Evolutionary conservation across 176 grass and related monocot species (phyloP), one percentile per base, ranked within the genome.

Genomic region (Eleusine indica): DNA sequence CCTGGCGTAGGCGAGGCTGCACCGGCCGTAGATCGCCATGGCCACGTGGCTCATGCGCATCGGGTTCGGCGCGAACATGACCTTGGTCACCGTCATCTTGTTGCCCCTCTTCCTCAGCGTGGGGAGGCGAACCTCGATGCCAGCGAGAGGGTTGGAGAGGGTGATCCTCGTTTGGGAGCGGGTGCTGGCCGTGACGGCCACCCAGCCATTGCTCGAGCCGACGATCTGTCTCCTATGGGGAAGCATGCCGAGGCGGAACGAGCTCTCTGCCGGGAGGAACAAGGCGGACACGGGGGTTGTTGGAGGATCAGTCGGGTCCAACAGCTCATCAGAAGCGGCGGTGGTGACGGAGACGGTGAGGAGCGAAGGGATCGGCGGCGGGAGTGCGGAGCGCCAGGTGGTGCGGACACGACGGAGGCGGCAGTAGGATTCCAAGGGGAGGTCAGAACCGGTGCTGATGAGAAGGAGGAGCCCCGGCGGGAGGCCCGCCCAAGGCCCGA

Each of bases 41-140:
- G 71, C 66, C 1, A 30, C 18, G 43, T 77, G 71, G 79, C 70
- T 43, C 7, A 11, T 14, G 1, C 3, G 32, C 11, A 1, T 77
- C 3, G 79, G 79, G 42, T 83, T 54, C 0, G 79, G 79, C 66
- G 48, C 61, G 25, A 81, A 77, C 30, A 77, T 65, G 30, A 82
- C 1, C 73, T 82, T 87, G 32, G 2, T 8, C 29, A 76, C 78
- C 2, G 35, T 15, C 22, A 17, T 10, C 7, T 5, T 0, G n/a
- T 4, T 35, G 1, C 32, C 51, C 15, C 9, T 1, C 1, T 13
- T 46, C 4, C 1, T 0, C n/a, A 64, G 40, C 14, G n/a, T 0
- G 17, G 12, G 58, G 43, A 83, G 46, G 1, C 0, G 3, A 28
- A 87, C 4, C 5, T 28, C 2, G 61, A 40, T 77, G 57, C n/a